These are phyloP conservation scores for Simmondsia chinensis DNA, from an alignment of 148 eudicot genomes.

Conservation along the genomic window DNA sequence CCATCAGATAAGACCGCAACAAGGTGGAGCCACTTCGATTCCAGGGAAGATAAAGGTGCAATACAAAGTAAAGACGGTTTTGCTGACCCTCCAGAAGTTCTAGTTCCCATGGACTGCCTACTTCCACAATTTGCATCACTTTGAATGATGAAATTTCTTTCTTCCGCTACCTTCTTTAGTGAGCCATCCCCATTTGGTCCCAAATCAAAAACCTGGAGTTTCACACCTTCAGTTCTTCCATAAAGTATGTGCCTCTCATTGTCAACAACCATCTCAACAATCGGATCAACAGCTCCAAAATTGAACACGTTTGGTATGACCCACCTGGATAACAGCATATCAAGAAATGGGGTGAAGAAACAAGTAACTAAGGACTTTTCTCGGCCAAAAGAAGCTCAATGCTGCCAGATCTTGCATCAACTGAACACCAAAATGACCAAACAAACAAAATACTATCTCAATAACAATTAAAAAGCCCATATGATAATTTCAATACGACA, in stretches of 20 bases:
- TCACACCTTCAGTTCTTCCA: conserved; percentile 93
- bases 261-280: conserved; percentile 92
- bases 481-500: no score
- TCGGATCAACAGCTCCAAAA: conserved; percentile 94
- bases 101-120: conserved; percentile 63
- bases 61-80: conserved; percentile 76
- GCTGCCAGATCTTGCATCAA: no score
- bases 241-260: conserved; percentile 84
- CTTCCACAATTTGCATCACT: conserved; percentile 58
- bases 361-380: no score
- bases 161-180: conserved; percentile 82
- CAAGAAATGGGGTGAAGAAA: conserved; percentile 5
- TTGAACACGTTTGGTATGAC: conserved; percentile 91
- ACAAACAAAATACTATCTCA: no score
- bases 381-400: no score
- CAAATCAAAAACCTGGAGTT: conserved; percentile 78
- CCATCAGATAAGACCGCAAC: conserved; percentile 97
- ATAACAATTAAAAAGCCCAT: no score
- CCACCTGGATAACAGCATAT: conserved; percentile 56
- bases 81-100: conserved; percentile 48
- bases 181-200: conserved; percentile 80
- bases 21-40: conserved; percentile 90
- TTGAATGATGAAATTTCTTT: conserved; percentile 79
- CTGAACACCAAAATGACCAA: no score
- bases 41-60: conserved; percentile 77